Base-by-base conservation (phyloP, 768 basidiomycete species). In the Leccinellum rugosiceps region DNA sequence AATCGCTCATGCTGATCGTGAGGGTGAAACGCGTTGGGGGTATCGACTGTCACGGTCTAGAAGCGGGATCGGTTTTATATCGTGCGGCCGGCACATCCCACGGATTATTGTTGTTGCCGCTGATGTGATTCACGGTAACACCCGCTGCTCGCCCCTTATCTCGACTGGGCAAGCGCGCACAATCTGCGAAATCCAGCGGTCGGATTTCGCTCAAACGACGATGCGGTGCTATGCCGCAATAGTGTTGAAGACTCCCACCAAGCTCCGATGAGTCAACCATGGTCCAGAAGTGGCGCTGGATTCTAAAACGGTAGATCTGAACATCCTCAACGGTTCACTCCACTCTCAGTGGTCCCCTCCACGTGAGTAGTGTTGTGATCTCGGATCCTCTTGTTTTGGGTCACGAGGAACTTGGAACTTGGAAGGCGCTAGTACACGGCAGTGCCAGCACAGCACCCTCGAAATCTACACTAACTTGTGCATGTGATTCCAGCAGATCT, bases 1-100 rank as follows among this genome's bases (percentile, higher is more conserved):
- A 58, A 41, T 62, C 57, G 6, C 52, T 6, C 61, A 70, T 65
- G 54, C 2, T 60, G 41, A 47, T 4, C 38, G 51, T 15, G 25
- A 28, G 19, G 14, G 6, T 46, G 26, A 25, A 38, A 34, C n/a
- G 14, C 10, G 25, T 17, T 28, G 14, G 3, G n/a, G 25, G n/a
- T 32, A n/a, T 30, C 11, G n/a, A 28, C 8, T 26, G 25, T 46
- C n/a, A n/a, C n/a, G n/a, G n/a, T n/a, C 23, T n/a, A n/a, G 19
- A 21, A 14, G 5, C 9, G 5, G 14, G 23, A 15, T 26, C 26
- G 9, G 15, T 47, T 26, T 28, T 47, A 47, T 47, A 47, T 38
- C 17, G 9, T 15, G 4, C 15, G 14, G 21, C 44, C 21, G 44
- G 3, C 21, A 15, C 43, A 13, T 17, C 9, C 43, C 19, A 19